phyloP scores from a whole-genome alignment of 805 yeast genomes.

The Yarrowia divulgata region DNA sequence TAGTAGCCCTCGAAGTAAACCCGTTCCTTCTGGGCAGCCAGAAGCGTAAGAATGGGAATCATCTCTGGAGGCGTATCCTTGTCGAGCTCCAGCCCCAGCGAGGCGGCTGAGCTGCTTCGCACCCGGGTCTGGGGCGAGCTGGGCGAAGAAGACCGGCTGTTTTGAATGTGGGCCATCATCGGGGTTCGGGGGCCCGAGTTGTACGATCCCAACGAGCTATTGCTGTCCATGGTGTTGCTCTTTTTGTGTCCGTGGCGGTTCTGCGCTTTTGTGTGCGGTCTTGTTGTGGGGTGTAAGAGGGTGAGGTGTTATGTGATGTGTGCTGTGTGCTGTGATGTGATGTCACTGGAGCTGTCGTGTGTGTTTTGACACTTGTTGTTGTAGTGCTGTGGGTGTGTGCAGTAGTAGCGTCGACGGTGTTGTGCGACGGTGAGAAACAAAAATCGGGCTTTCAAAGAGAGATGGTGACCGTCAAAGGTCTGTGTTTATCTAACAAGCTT shows the following conservation, averaged over 20 bases:
- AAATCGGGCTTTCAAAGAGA: not conserved
- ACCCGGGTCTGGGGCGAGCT: slow-evolving; percentile 14
- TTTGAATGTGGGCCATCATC: slow-evolving; percentile 7
- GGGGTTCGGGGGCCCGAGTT: slow-evolving; percentile 28
- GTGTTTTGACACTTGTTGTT: not conserved
- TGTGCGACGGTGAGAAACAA: not conserved
- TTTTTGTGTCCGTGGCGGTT: not conserved
- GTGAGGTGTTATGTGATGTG: slow-evolving; percentile 6
- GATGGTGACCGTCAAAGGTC: not conserved
- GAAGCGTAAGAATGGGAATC: slow-evolving; percentile 72
- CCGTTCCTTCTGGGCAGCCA: slow-evolving; percentile 73
- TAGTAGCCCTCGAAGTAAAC: slow-evolving; percentile 65
- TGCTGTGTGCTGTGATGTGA: not conserved
- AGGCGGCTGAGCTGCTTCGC: slow-evolving; percentile 9
- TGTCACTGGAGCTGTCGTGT: not conserved
- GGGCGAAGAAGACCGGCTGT: slow-evolving; percentile 29
- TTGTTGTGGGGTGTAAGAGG: not conserved
- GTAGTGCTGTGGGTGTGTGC: not conserved
- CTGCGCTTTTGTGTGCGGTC: not conserved
- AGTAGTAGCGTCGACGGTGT: not conserved
- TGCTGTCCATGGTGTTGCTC: slow-evolving; percentile 9
- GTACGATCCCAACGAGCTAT: slow-evolving; percentile 31
- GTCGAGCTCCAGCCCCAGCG: slow-evolving; percentile 35
- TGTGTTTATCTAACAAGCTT: not conserved
- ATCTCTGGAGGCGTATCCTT: slow-evolving; percentile 64